Evolutionary conservation across 495 filamentous ascomycete species (phyloP), one percentile per base, ranked within the genome.

Genomic region (Lasiosphaeriaceae sp.): DNA sequence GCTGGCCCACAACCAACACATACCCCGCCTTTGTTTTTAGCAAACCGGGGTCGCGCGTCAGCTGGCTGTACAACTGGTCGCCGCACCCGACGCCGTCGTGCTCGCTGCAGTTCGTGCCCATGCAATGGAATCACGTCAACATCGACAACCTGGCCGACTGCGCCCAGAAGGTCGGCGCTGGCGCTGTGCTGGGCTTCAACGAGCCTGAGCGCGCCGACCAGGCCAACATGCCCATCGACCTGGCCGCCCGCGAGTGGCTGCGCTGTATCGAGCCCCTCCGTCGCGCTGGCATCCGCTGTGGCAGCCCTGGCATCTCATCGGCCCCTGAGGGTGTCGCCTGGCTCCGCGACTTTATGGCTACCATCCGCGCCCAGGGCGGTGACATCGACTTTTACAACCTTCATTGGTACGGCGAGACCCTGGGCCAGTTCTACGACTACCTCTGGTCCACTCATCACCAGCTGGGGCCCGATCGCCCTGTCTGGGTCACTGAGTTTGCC

Each of bases 111-210:
- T 65, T 65, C 22, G 47, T 65, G 0, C 63, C 63, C 5, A 65
- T 65, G 63, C 63, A 65, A 43, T 65, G 63, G 63, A 65, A 65
- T 54, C 63, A 65, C 60, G 63, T 65, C 29, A 57, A 60, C 47
- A 60, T 60, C 19, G 56, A 63, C 39, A 39, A 11, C 0, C 56
- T 65, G 17, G 22, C 60, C 16, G 24, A 49, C 4, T 58, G 56
- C 54, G 1, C 17, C 1, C 17, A 49, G 9, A 19, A 20, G 7
- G 51, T 31, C 9, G 35, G 39, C 9, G 52, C 39, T 1, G 17
- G 48, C 0, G 50, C 60, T 0, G 2, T 65, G 0, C 47, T 65
- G 1, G 60, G 48, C 3, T 65, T 65, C 45, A 65, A 65, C 47
- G 63, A 65, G 53, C 63, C 63, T 3, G 63, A 65, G 41, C 54